Evolutionary conservation across 768 basidiomycete genomes (phyloP).

Genomic region (Clitopilus hobsonii): DNA sequence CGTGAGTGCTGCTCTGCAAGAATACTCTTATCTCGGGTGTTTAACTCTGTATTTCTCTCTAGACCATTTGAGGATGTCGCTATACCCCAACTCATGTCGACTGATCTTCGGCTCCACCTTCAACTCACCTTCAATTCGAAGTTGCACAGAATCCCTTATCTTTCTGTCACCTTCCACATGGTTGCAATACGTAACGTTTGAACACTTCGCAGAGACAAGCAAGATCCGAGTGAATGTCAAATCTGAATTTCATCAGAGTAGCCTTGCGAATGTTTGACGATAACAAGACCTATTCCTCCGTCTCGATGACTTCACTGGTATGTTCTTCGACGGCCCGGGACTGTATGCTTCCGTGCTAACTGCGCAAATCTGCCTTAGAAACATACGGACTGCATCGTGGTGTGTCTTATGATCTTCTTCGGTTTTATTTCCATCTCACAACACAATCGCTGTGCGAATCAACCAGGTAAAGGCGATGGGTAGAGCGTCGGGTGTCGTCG

Average conservation of each 20-base stretch:
- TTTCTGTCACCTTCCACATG: neutral
- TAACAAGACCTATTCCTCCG: neutral
- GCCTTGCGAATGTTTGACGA: neutral
- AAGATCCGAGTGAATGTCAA: neutral
- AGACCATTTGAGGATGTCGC: too few relatives aligned
- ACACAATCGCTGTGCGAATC: too few relatives aligned
- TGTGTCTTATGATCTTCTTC: too few relatives aligned
- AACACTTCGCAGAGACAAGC: neutral
- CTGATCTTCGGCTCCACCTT: neutral
- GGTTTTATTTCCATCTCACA: too few relatives aligned
- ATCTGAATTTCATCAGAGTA: neutral
- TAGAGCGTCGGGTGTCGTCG: too few relatives aligned
- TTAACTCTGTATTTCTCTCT: too few relatives aligned
- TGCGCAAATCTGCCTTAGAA: too few relatives aligned
- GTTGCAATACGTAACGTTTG: neutral
- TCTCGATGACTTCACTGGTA: too few relatives aligned
- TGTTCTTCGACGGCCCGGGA: too few relatives aligned
- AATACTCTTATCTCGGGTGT: neutral
- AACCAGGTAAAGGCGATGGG: too few relatives aligned
- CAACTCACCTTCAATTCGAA: neutral
- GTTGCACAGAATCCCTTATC: neutral
- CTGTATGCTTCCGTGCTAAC: too few relatives aligned
- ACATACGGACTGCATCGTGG: too few relatives aligned
- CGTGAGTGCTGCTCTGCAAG: neutral
- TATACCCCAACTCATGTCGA: neutral